A percentile compares a stretch with the other conserved stretches of the same genome.
phyloP scores from a whole-genome alignment of 2,329 filamentous ascomycete genomes.

The Aspergillus ochraceus region DNA sequence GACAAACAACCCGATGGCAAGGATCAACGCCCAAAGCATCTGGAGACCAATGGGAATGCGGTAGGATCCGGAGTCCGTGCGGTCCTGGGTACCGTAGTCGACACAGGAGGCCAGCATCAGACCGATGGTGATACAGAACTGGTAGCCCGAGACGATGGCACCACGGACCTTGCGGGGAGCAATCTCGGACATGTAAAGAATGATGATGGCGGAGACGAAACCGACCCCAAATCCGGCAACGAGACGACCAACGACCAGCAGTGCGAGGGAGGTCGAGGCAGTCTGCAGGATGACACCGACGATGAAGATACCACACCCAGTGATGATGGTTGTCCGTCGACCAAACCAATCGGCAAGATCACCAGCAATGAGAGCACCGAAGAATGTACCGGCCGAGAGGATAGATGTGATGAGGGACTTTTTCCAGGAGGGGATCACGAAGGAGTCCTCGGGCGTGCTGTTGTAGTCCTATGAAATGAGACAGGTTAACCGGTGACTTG shows the following conservation, averaged over 20 bases:
- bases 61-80: slow-evolving; percentile 65
- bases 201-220: slow-evolving; percentile 77
- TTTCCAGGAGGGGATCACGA: slow-evolving; percentile 48
- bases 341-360: slow-evolving; percentile 75
- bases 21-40: slow-evolving; percentile 76
- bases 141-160: slow-evolving; percentile 77
- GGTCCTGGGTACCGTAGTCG: slow-evolving; percentile 68
- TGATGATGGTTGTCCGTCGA: slow-evolving; percentile 63
- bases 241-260: slow-evolving; percentile 71
- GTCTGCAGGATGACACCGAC: slow-evolving; percentile 69
- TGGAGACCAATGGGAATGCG: slow-evolving; percentile 80
- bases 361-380: slow-evolving; percentile 74
- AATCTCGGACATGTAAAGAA: slow-evolving; percentile 86
- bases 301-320: slow-evolving; percentile 69
- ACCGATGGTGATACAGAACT: slow-evolving; percentile 81
- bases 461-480: slow-evolving; percentile 18
- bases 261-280: slow-evolving; percentile 53
- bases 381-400: slow-evolving; percentile 75
- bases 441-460: slow-evolving; percentile 35
- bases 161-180: slow-evolving; percentile 71
- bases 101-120: slow-evolving; percentile 73
- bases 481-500: background rate
- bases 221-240: slow-evolving; percentile 77
- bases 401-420: slow-evolving; percentile 72
- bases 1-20: slow-evolving; percentile 69